These are phyloP conservation scores for Pseudocercospora macadamiae DNA, from an alignment of 2,329 filamentous ascomycete genomes.

Conservation along the genomic window DNA sequence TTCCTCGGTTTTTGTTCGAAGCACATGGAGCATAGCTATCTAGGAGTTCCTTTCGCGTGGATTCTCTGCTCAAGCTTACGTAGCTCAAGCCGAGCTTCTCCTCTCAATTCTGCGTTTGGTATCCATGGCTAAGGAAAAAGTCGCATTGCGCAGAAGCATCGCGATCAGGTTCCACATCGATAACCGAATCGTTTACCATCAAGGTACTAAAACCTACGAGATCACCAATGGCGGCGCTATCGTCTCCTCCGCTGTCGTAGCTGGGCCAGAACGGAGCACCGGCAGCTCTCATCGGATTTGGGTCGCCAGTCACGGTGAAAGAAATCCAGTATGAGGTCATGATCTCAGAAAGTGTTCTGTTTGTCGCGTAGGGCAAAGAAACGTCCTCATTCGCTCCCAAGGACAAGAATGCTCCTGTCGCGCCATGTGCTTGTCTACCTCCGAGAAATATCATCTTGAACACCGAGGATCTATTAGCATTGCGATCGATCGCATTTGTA, in stretches of 20 bases:
- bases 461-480: constrained; percentile 24
- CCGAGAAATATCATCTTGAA: constrained; percentile 31
- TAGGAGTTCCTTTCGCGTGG: no score
- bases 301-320: constrained; percentile 21
- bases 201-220: constrained; percentile 24
- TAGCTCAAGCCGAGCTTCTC: no score
- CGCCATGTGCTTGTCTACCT: constrained; percentile 23
- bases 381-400: constrained; percentile 15
- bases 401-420: constrained; percentile 13
- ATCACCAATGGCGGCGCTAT: constrained; percentile 16
- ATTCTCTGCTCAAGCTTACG: no score
- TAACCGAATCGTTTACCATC: constrained; percentile 19
- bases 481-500: constrained; percentile 23
- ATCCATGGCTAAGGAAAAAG: constrained; percentile 19
- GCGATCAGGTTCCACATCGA: constrained; percentile 18
- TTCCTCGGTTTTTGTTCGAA: no score
- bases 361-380: constrained; percentile 19
- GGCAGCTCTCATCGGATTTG: constrained; percentile 18
- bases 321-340: constrained; percentile 28
- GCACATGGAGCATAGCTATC: no score
- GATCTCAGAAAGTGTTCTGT: constrained; percentile 19
- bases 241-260: constrained; percentile 19
- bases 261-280: constrained; percentile 24
- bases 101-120: constrained; percentile 3
- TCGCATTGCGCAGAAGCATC: constrained; percentile 27